These are phyloP conservation scores for Ceratopteris richardii DNA, from an alignment of 75 land plant species.

Conservation along the genomic window DNA sequence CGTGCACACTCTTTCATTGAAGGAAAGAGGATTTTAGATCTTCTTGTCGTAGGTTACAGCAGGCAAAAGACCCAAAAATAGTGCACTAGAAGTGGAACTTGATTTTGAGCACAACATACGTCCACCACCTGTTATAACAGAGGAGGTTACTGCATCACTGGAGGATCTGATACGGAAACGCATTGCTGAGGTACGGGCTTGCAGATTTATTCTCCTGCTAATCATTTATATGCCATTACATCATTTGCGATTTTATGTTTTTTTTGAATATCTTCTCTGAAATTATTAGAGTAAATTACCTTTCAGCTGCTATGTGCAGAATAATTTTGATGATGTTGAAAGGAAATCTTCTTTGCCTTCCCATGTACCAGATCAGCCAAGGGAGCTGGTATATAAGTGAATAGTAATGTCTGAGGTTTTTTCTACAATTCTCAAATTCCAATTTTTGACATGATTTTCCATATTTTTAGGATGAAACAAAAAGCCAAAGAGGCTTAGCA, in stretches of 20 bases:
- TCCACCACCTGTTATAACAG: slow-evolving; percentile 90
- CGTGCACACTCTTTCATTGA: neutral
- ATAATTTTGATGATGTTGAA: slow-evolving; percentile 82
- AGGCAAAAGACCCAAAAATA: slow-evolving; percentile 79
- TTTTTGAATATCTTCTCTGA: too few relatives aligned
- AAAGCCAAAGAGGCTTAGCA: slow-evolving; percentile 88
- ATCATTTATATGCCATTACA: too few relatives aligned
- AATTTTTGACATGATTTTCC: slow-evolving; percentile 4
- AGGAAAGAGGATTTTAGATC: too few relatives aligned
- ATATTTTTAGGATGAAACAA: slow-evolving; percentile 75
- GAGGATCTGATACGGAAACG: slow-evolving; percentile 79
- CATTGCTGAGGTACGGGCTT: slow-evolving; percentile 54
- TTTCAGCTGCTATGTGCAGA: too few relatives aligned
- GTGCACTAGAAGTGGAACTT: slow-evolving; percentile 90
- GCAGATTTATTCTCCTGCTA: neutral
- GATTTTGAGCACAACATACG: slow-evolving; percentile 95
- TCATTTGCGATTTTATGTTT: too few relatives aligned
- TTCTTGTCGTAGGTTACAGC: slow-evolving; percentile 62
- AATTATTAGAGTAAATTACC: too few relatives aligned
- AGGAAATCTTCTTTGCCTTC: slow-evolving; percentile 41
- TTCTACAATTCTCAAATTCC: neutral
- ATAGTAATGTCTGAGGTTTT: neutral
- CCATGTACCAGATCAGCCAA: slow-evolving; percentile 48
- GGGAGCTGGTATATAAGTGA: slow-evolving; percentile 55
- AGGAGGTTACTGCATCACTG: slow-evolving; percentile 79